Evolutionary conservation across 2,329 filamentous ascomycete genomes (phyloP), one percentile per base, ranked within the genome.

Genomic region (Chaetomium sp.): DNA sequence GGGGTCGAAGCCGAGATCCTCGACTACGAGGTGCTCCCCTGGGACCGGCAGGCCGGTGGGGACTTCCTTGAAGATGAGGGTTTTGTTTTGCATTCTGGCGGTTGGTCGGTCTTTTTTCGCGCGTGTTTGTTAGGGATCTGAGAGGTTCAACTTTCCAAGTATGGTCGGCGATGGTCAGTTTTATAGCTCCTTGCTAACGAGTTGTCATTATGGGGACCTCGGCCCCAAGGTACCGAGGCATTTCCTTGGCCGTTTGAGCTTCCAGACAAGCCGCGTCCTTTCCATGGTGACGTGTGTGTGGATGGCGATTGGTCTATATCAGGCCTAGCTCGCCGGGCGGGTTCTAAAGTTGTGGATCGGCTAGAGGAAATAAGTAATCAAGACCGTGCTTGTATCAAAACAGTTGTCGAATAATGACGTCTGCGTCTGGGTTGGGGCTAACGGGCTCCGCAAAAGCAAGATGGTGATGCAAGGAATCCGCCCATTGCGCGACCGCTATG

Each of bases 1-100:
- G 69, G 88, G 78, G 74, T 95, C 90, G 69, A 93, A 87, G 23
- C 85, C 82, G 65, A 84, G 83, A 69, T 83, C 78, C 76, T 95
- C 89, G 65, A 93, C 74, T 25, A 78, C 79, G 63, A 96, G 80
- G 76, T 96, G 81, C 77, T 94, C 79, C 56, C 91, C 91, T 2
- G 87, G 76, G 38, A 90, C 84, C 23, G 91, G 92, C 73, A 84
- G 82, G 64, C 85, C 90, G 57, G 79, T 75, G 55, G 92, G 91
- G 66, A 88, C 71, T 70, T 86, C 80, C 74, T 89, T 91, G 84
- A 89, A 94, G 76, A 93, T 81, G 72, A 95, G 78, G 47, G 83
- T 85, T 80, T 92, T 93, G 86, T 93, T 95, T 16, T 38, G n/a
- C 58, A 65, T 65, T 31, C 12, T 59, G 58, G 55, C 55, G 49